A percentile compares a stretch with the other conserved stretches of the same genome.
phyloP scores from a whole-genome alignment of 2,329 filamentous ascomycete genomes.

The Xylaria sp. region DNA sequence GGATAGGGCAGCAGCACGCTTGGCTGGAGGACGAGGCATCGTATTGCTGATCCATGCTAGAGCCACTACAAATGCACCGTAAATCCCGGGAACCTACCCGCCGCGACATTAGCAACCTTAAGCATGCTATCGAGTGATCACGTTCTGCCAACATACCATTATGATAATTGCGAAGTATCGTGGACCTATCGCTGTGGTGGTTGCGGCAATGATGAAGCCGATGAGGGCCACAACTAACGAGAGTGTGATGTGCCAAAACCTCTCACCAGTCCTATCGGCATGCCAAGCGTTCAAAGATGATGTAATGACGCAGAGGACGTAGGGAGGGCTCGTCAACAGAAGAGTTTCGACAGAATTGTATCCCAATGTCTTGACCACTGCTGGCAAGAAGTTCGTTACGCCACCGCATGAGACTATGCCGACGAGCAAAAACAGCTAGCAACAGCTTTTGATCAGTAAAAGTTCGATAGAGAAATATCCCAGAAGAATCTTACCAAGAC shows the following conservation, averaged over 20 bases:
- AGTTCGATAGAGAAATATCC: not conserved
- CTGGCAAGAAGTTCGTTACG: slow-evolving; percentile 76
- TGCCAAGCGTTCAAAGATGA: slow-evolving; percentile 75
- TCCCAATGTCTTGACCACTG: slow-evolving; percentile 74
- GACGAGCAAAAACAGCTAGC: slow-evolving; percentile 64
- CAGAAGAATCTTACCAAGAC: slow-evolving; percentile 57
- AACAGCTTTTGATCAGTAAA: slow-evolving; percentile 20
- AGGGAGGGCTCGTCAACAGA: slow-evolving; percentile 72
- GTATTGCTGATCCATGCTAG: slow-evolving; percentile 81
- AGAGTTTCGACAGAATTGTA: slow-evolving; percentile 69
- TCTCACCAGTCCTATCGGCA: slow-evolving; percentile 75
- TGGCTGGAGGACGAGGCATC: slow-evolving; percentile 78
- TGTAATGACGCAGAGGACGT: slow-evolving; percentile 69
- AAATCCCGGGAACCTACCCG: slow-evolving; percentile 64
- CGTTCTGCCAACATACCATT: slow-evolving; percentile 60
- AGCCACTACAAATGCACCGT: slow-evolving; percentile 73
- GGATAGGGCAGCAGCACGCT: slow-evolving; percentile 74
- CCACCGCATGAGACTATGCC: slow-evolving; percentile 66
- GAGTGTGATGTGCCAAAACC: slow-evolving; percentile 73
- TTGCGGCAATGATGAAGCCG: slow-evolving; percentile 74
- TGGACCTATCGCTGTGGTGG: slow-evolving; percentile 68
- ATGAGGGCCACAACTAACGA: slow-evolving; percentile 70
- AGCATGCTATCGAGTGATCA: not conserved
- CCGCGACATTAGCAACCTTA: slow-evolving; percentile 7
- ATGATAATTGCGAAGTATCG: slow-evolving; percentile 78